Base-by-base conservation (phyloP, 2,329 filamentous ascomycete species). In the Colletotrichum nymphaeae region DNA sequence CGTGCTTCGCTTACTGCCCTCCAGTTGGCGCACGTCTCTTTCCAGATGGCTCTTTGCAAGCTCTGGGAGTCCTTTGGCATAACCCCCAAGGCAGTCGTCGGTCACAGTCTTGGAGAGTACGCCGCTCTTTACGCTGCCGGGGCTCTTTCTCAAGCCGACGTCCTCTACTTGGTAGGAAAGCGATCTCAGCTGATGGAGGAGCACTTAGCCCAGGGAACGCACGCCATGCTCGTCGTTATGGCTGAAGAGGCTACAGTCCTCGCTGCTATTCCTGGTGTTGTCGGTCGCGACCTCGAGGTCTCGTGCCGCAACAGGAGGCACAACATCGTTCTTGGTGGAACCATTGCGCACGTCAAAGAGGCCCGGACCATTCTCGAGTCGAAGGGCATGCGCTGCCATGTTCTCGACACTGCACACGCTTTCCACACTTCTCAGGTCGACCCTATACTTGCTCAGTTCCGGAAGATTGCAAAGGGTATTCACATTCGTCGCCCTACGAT, bases 301-400 rank as follows among this genome's bases (percentile, higher is more conserved):
- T 92, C 94, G 14, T 97, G 94, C 83, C 88, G 94, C 79, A 97
- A 97, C 76, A 90, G 92, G 0, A 91, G 92, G 0, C 86, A 90
- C 65, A 93, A 94, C 79, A 95, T 91, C 8, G 94, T 97, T 1
- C 85, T 97, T 14, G 84, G 84, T 26, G 88, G 87, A 7, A 78
- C 78, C 6, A 82, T 83, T 0, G 77, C 78, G 0, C 80, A 86
- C 58, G 83, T 89, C 46, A 77, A 82, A 2, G 79, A 83, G 4
- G 83, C 91, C 16, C 85, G 88, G 16, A 69, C 77, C 49, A 75
- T 78, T 71, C 77, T 84, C 26, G 75, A 74, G 53, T 77, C 49
- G 14, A 78, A 73, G 22, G 83, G 78, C 69, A 78, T 78, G 82
- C 88, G 81, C 81, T 86, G 78, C 73, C 85, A 84, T 0, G 81